A percentile compares a stretch with the other conserved stretches of the same genome.
Evolutionary conservation across 768 basidiomycete species (phyloP).

Genomic region (Lactifluus rugatus): DNA sequence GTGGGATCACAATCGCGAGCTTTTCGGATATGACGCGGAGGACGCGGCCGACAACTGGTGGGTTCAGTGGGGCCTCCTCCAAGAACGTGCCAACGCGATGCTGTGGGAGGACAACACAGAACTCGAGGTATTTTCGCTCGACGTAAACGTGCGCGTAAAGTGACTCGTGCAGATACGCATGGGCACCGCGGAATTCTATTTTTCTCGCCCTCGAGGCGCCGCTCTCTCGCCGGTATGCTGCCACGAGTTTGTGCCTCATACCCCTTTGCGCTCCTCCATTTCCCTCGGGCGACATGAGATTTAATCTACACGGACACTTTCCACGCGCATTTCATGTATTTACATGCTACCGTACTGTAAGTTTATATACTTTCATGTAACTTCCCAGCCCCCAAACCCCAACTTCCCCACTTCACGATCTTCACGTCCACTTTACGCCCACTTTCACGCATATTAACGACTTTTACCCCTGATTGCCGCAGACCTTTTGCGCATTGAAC

Average conservation of each 20-base stretch:
- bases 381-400: neutral
- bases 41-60: constrained; percentile 33
- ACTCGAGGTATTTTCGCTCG: constrained; percentile 6
- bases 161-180: neutral
- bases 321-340: constrained; percentile 3
- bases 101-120: neutral
- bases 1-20: constrained; percentile 26
- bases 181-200: neutral
- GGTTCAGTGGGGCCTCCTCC: constrained; percentile 29
- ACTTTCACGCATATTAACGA: neutral
- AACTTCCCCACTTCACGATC: neutral
- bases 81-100: constrained; percentile 15
- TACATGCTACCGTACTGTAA: constrained; percentile 10
- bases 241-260: neutral
- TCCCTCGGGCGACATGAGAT: neutral
- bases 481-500: neutral
- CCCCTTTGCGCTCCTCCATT: neutral
- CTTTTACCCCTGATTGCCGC: neutral
- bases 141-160: neutral
- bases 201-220: neutral
- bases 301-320: neutral
- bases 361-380: constrained; percentile 6
- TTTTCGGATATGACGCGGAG: constrained; percentile 30
- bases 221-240: neutral
- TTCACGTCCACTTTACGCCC: neutral